These are phyloP conservation scores for Penicillium sp. DNA, from an alignment of 2,329 filamentous ascomycete genomes.

Conservation along the genomic window DNA sequence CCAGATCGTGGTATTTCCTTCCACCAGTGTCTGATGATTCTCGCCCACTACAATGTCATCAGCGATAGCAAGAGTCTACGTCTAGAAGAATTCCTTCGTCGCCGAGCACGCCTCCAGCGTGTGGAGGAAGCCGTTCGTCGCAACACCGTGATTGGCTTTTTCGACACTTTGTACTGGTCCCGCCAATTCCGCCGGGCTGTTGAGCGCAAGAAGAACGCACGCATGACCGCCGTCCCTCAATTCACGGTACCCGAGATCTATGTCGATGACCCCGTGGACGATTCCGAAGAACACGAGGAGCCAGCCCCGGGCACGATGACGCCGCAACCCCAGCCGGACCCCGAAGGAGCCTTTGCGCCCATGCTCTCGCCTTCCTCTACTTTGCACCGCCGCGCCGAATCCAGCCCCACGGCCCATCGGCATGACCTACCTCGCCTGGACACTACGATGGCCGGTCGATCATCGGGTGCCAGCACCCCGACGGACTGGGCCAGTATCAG, in stretches of 20 bases:
- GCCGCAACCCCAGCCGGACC: constrained; percentile 22
- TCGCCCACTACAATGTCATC: constrained; percentile 98
- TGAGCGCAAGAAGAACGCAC: constrained; percentile 69
- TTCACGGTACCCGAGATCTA: constrained; percentile 87
- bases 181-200: constrained; percentile 75
- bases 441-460: constrained; percentile 41
- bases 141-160: constrained; percentile 89
- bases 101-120: constrained; percentile 83
- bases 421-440: constrained; percentile 50
- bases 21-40: constrained; percentile 86
- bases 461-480: constrained; percentile 37
- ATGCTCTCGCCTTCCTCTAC: constrained; percentile 36
- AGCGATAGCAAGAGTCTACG: constrained; percentile 94
- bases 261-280: constrained; percentile 71
- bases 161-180: constrained; percentile 87
- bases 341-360: constrained; percentile 21
- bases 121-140: constrained; percentile 93
- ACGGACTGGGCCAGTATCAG: constrained; percentile 57
- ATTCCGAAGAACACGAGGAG: constrained; percentile 18
- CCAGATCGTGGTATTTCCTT: constrained; percentile 88
- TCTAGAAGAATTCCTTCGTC: constrained; percentile 89
- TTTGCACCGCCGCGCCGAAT: constrained; percentile 28
- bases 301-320: constrained; percentile 18
- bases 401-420: constrained; percentile 23
- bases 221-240: constrained; percentile 75